These are phyloP conservation scores for Pyricularia sp. DNA, from an alignment of 2,329 filamentous ascomycete genomes.

Conservation along the genomic window DNA sequence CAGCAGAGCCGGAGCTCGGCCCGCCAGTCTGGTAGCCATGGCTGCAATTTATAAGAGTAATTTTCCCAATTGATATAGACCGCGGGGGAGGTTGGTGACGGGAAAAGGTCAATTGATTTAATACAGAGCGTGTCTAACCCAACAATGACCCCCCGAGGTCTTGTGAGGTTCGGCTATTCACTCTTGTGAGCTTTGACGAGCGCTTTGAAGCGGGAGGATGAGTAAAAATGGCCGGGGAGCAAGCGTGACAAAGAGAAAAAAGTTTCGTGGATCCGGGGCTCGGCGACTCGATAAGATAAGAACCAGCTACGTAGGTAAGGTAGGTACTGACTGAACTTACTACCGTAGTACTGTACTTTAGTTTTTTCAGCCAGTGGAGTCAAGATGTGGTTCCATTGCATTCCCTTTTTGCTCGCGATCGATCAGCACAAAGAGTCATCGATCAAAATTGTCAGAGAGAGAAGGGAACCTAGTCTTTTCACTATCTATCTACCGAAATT, in stretches of 20 bases:
- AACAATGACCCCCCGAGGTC: constrained; percentile 2
- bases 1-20: constrained; percentile 44
- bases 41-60: neutral
- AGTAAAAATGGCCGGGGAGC: neutral
- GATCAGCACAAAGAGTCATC: neutral
- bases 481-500: neutral
- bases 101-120: neutral
- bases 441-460: neutral
- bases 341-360: neutral
- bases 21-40: constrained; percentile 25
- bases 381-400: neutral
- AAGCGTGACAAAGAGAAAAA: constrained; percentile 3
- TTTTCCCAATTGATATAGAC: neutral
- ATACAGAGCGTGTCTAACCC: neutral
- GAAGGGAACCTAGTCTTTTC: neutral
- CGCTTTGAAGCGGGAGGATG: constrained; percentile 1
- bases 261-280: constrained; percentile 3
- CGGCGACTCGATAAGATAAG: neutral
- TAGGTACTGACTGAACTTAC: neutral
- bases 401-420: neutral
- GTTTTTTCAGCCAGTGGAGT: neutral
- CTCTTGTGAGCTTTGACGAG: constrained; percentile 1
- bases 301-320: neutral
- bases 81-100: neutral
- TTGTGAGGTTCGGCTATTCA: neutral